phyloP scores from a whole-genome alignment of 768 basidiomycete genomes.

The Lactarius psammicola region DNA sequence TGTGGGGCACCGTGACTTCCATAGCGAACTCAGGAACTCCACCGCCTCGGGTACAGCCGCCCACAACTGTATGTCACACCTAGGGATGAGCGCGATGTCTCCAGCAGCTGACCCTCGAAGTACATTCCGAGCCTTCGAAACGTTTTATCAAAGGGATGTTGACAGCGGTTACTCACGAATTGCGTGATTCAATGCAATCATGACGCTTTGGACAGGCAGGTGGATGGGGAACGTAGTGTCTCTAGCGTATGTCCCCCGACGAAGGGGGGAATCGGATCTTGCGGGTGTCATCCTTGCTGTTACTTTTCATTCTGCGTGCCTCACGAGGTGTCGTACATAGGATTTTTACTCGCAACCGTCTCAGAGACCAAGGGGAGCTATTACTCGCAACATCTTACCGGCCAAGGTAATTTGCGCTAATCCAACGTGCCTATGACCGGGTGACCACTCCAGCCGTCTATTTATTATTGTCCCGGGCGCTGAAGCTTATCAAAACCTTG shows the following conservation, averaged over 20 bases:
- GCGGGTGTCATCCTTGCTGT: not conserved
- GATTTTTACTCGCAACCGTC: not conserved
- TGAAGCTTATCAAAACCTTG: not conserved
- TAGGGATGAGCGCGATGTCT: not conserved
- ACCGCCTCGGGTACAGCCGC: not conserved
- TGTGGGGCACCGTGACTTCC: not conserved
- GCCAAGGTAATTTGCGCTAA: not conserved
- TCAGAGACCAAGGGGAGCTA: not conserved
- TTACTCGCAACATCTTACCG: not conserved
- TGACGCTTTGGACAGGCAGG: not conserved
- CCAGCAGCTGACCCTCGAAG: not conserved
- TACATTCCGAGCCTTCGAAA: not conserved
- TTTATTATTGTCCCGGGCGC: not conserved
- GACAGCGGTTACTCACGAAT: not conserved
- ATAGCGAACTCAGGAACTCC: not conserved
- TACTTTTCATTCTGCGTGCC: not conserved
- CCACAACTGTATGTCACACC: constrained; percentile 1
- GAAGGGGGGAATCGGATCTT: not conserved
- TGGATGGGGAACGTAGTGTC: not conserved
- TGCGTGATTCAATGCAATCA: not conserved
- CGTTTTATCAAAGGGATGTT: not conserved
- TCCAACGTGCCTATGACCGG: not conserved
- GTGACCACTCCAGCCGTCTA: not conserved
- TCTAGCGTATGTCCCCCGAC: not conserved
- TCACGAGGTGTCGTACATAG: not conserved